Base-by-base conservation (phyloP, 176 grass and related monocot genomes). In the Thinopyrum elongatum region DNA sequence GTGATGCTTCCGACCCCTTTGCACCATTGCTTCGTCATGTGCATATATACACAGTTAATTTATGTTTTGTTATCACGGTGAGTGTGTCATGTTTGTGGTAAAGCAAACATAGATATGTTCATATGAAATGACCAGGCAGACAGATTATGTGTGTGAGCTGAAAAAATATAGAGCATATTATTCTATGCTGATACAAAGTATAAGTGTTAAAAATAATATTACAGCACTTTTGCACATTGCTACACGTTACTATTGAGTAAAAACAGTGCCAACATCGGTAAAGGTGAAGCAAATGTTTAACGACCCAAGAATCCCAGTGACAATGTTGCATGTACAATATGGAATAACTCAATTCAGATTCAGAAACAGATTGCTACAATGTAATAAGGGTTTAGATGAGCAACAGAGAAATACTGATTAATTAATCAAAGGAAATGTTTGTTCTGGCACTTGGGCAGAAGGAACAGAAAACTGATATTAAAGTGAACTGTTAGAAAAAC, bases 31-130 rank as follows among this genome's bases (percentile, higher is more conserved):
- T 88, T 90, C 71, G 77, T 88, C 76, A 80, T 91, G 90, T 87
- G 88, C 88, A 98, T 89, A 91, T 87, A 90, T 92, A 94, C 83
- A 86, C 83, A 86, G 65, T 87, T 87, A 80, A 85, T 58, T 88
- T 74, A 88, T 58, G 86, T 70, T 86, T 65, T 77, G 62, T 77
- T 81, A 77, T 77, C 75, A 85, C 0, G 29, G 57, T 10, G 65
- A 35, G 47, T 85, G 63, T 81, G 65, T 65, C 66, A 77, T 21
- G 27, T 77, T 84, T 80, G 42, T 53, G 76, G 84, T 7, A 82
- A 77, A 85, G 63, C 7, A 85, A 80, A 71, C 23, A 85, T 34
- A 82, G 14, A 76, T 88, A 81, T 70, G 65, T 31, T 70, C 41
- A 86, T 70, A 63, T 5, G 1, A 69, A 74, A 51, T 70, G 68